A percentile compares a stretch with the other conserved stretches of the same genome.
Evolutionary conservation across 345 rosid species (phyloP).

Genomic region (Kandelia obovata): DNA sequence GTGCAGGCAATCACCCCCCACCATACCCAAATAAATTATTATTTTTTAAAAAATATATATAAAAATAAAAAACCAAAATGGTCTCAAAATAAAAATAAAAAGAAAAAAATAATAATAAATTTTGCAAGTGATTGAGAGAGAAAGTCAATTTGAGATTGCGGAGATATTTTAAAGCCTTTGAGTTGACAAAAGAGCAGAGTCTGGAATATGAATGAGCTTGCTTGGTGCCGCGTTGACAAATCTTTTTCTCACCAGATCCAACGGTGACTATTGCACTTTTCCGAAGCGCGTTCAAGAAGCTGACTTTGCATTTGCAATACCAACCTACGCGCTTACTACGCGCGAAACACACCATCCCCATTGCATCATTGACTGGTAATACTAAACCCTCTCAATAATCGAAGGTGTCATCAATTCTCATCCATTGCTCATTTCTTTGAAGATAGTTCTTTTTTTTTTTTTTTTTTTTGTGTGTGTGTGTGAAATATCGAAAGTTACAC

Average conservation of each 20-base stretch:
- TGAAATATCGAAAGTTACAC: no score
- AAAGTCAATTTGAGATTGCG: conserved; percentile 19
- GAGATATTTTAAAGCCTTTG: conserved; percentile 15
- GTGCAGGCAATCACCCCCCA: no score
- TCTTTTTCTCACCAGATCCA: conserved; percentile 31
- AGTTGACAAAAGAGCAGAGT: conserved; percentile 22
- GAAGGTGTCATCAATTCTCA: no score
- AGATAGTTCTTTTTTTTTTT: no score
- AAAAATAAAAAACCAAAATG: no score
- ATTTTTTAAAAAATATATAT: no score
- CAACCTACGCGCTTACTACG: neutral
- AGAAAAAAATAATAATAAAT: neutral
- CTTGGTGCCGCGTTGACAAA: conserved; percentile 32
- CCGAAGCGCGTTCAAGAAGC: conserved; percentile 25
- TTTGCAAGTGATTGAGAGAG: neutral
- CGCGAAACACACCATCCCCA: neutral
- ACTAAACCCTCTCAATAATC: no score
- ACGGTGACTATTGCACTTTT: conserved; percentile 47
- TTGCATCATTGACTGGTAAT: no score
- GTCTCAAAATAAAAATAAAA: neutral
- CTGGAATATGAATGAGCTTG: neutral
- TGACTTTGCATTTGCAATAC: conserved; percentile 32
- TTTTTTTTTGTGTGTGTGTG: no score
- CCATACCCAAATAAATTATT: no score
- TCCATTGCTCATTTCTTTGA: no score